A percentile compares a stretch with the other conserved stretches of the same genome.
phyloP scores from a whole-genome alignment of 345 rosid species.

The Rhodamnia rubescens region DNA sequence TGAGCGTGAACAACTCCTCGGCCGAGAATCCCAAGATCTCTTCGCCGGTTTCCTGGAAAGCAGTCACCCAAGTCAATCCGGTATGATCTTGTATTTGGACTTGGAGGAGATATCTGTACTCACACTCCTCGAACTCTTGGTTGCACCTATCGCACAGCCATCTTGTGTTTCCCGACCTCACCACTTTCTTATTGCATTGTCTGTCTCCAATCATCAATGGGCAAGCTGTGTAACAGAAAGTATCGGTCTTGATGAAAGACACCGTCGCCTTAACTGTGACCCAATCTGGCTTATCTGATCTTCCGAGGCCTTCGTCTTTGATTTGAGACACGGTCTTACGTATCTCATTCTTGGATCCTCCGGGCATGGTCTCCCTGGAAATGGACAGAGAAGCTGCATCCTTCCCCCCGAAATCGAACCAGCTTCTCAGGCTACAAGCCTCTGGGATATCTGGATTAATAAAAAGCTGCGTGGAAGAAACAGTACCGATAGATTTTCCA shows the following conservation, averaged over 20 bases:
- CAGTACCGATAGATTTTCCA: constrained; percentile 76
- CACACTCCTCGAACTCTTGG: constrained; percentile 80
- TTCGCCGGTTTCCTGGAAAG: constrained; percentile 83
- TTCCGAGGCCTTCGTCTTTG: constrained; percentile 87
- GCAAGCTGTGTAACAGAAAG: constrained; percentile 84
- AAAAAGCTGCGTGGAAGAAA: constrained; percentile 72
- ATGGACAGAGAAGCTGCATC: constrained; percentile 49
- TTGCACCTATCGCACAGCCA: constrained; percentile 90
- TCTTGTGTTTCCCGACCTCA: constrained; percentile 34
- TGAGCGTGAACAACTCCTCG: constrained; percentile 56
- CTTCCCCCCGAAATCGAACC: constrained; percentile 74
- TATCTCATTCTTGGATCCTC: constrained; percentile 46
- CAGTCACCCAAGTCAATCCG: constrained; percentile 73
- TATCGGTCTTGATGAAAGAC: constrained; percentile 63
- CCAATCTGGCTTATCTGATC: constrained; percentile 89
- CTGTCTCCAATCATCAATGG: constrained; percentile 83
- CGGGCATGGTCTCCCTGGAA: constrained; percentile 54
- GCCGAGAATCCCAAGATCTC: constrained; percentile 68
- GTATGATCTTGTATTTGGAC: constrained; percentile 86
- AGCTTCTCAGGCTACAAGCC: constrained; percentile 45
- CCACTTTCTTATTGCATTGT: constrained; percentile 74
- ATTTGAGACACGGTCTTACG: constrained; percentile 67
- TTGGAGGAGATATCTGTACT: constrained; percentile 80
- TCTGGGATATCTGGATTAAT: constrained; percentile 76
- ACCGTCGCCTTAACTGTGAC: constrained; percentile 57